Base-by-base conservation (phyloP, 257 asterid species). In the Solanum ossicruentum region DNA sequence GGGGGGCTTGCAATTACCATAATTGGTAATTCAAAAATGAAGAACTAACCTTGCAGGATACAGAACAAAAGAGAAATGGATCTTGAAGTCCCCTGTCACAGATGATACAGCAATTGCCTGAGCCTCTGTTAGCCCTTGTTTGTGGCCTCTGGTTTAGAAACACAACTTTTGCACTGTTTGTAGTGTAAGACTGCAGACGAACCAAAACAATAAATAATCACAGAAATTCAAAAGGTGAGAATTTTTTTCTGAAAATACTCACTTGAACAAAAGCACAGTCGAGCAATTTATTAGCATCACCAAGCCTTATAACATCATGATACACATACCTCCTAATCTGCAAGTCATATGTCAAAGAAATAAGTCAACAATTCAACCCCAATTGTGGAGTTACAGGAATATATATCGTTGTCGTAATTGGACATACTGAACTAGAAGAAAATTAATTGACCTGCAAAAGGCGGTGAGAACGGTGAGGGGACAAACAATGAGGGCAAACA, bases 211-310 rank as follows among this genome's bases (percentile, higher is more conserved):
- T 11, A 16, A 65, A 58, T 36, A 26, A 82, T 10, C 11, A 41
- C 21, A 23, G 10, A 23, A 45, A 32, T 57, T 18, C 28, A 82
- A 26, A 82, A 43, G 28, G 32, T 47, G 26, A 23, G 20, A 51
- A 18, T 18, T 47, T 55, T 55, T 17, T 2, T 10, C 1, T 45
- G 11, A 45, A 58, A 11, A 55, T 28, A 84, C 89, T 90, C 81
- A 96, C 99, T 80, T 96, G 99, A 84, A 96, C 92, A 83, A 71
- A 89, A 66, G 90, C 86, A 86, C 98, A 93, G 67, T 96, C 94
- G 84, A 96, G 75, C 80, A 90, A 79, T 75, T 90, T 90, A 82
- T 90, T 89, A 61, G 91, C 90, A 87, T 91, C 94, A 26, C 49
- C 88, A 3, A 93, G 88, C 88, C 97, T 88, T n/a, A 93, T 52